Percentiles rank a stretch among this genome's conserved stretches.
Evolutionary conservation across 345 rosid species (phyloP).

Genomic region (Lenwebbia sp.): DNA sequence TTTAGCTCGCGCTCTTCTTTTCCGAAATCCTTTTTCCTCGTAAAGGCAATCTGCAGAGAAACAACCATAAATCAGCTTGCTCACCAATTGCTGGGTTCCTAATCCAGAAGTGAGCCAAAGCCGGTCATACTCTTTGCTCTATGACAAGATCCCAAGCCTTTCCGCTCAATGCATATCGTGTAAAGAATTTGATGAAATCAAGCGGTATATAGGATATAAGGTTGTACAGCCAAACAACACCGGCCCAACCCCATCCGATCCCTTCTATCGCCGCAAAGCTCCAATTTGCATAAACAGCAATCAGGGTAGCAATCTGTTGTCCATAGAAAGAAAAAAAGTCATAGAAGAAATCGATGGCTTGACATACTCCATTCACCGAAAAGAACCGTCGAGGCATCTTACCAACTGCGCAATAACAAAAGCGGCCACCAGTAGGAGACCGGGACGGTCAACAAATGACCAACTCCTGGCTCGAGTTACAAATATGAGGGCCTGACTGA

Average conservation of each 20-base stretch:
- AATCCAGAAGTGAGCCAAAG: neutral
- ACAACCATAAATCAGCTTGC: neutral
- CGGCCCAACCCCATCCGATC: neutral
- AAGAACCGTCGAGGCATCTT: neutral
- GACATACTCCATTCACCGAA: neutral
- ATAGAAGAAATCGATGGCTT: neutral
- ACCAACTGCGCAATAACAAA: neutral
- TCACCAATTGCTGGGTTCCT: neutral
- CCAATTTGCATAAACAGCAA: neutral
- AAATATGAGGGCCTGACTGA: conserved; percentile 63
- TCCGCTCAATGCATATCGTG: neutral
- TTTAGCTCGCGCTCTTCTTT: conserved; percentile 33
- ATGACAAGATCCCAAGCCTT: conserved; percentile 2
- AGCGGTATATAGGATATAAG: neutral
- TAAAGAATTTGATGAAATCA: neutral
- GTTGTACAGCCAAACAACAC: conserved; percentile 1
- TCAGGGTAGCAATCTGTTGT: neutral
- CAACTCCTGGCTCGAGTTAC: conserved; percentile 10
- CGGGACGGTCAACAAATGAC: conserved; percentile 1
- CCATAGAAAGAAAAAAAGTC: neutral
- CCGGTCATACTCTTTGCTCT: neutral
- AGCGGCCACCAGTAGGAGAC: neutral
- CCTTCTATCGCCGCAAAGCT: neutral
- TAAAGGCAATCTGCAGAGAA: conserved; percentile 24
- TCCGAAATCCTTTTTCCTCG: conserved; percentile 32